Evolutionary conservation across 805 yeast species (phyloP), one percentile per base, ranked within the genome.

Genomic region (Yarrowia porcina): DNA sequence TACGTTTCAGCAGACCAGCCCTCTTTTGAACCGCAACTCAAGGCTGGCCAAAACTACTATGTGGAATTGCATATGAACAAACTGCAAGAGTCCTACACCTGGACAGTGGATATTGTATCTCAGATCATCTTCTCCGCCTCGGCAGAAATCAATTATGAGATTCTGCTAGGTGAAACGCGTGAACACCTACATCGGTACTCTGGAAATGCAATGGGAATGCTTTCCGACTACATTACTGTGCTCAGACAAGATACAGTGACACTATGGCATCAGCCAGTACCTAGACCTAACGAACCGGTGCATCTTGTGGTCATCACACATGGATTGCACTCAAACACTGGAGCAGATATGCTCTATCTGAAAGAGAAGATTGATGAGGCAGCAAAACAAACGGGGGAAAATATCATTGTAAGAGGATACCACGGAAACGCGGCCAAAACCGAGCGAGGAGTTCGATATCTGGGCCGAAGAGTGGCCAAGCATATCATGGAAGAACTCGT

Each of bases 251-350:
- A 84, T 66, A 88, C 97, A 0, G 67, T 79, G 3, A 87, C 84
- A 61, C 70, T 93, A 32, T 94, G 98, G 97, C 82, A 83, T 71
- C 71, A 79, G 38, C 94, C 96, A 0, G 81, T 83, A 0, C 79
- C 77, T 1, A 67, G 75, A 11, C 75, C 79, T 0, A 69, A 76
- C 5, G 73, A 75, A 64, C 94, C 96, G 0, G 82, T 86, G 13
- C 99, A 94, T 76, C 76, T 94, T 63, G 94, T 93, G 2, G 79
- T 94, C 4, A 68, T 92, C 12, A 90, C 97, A 0, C 99, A 94
- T 73, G 99, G 99, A 0, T 80, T 94, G 25, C 96, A 90, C 70
- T 89, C 97, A 1, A 94, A 92, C 69, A 82, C 86, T 4, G 86
- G 94, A 1, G 90, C 96, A 11, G 99, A 94, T 73, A 84, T 94